These are phyloP conservation scores for Exserohilum rostratum DNA, from an alignment of 2,329 filamentous ascomycete species.

Conservation along the genomic window DNA sequence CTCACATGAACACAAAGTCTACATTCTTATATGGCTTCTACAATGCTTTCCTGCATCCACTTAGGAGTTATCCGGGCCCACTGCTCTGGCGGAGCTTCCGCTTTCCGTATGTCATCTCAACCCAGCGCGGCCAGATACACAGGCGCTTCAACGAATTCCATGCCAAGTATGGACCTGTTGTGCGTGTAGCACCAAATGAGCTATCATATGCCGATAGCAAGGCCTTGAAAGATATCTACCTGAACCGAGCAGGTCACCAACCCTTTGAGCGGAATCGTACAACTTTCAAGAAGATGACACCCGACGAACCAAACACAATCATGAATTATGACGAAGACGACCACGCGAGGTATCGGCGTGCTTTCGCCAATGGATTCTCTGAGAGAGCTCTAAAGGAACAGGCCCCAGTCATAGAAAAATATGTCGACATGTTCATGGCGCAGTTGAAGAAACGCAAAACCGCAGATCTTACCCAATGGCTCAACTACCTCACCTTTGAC, in stretches of 20 bases:
- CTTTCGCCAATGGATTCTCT: slow-evolving; percentile 37
- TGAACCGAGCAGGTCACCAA: slow-evolving; percentile 28
- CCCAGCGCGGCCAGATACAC: slow-evolving; percentile 35
- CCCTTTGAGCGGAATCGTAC: slow-evolving; percentile 31
- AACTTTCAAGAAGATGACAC: slow-evolving; percentile 34
- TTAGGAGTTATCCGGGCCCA: slow-evolving; percentile 37
- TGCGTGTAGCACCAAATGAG: slow-evolving; percentile 40
- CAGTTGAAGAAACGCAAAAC: slow-evolving; percentile 24
- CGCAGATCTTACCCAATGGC: slow-evolving; percentile 25
- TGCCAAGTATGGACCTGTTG: slow-evolving; percentile 34
- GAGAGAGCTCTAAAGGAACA: slow-evolving; percentile 35
- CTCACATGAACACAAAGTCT: not conserved
- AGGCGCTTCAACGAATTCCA: slow-evolving; percentile 30
- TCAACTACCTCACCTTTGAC: slow-evolving; percentile 34
- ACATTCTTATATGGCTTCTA: slow-evolving; percentile 28
- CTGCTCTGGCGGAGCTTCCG: slow-evolving; percentile 35
- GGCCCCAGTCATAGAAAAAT: slow-evolving; percentile 31
- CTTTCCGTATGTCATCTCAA: slow-evolving; percentile 35
- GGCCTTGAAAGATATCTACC: slow-evolving; percentile 42
- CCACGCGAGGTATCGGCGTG: slow-evolving; percentile 30
- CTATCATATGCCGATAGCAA: slow-evolving; percentile 33
- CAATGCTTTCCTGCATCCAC: slow-evolving; percentile 35
- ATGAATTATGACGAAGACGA: slow-evolving; percentile 30
- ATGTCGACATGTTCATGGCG: slow-evolving; percentile 29
- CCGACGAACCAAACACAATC: slow-evolving; percentile 35